Conservation (phyloP, 306 rosid species). For the Boehmeria nivea region DNA sequence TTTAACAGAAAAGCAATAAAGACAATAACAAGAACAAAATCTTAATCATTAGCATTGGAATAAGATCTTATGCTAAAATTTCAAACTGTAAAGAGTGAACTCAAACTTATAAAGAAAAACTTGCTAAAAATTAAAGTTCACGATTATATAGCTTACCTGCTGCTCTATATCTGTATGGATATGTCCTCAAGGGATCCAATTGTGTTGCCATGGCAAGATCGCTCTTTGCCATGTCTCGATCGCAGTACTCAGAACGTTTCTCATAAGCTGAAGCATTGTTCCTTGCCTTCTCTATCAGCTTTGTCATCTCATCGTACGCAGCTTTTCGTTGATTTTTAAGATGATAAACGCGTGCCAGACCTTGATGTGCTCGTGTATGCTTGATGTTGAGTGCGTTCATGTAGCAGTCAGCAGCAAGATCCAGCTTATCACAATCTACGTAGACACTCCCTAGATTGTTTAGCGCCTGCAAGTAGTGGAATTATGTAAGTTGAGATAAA, state of each 20-base stretch:
- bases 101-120: slow-evolving; percentile 14
- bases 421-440: slow-evolving; percentile 77
- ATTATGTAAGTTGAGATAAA: slow-evolving; percentile 15
- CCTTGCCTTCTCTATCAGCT: slow-evolving; percentile 77
- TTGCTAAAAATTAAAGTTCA: background rate
- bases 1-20: too few relatives aligned
- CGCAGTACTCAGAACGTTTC: slow-evolving; percentile 92
- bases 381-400: slow-evolving; percentile 78
- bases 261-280: slow-evolving; percentile 87
- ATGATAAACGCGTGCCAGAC: slow-evolving; percentile 86
- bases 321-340: slow-evolving; percentile 67
- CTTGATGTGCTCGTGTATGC: slow-evolving; percentile 94
- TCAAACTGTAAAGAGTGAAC: slow-evolving; percentile 9
- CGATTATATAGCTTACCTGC: slow-evolving; percentile 53
- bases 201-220: slow-evolving; percentile 73
- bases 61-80: slow-evolving; percentile 7
- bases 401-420: slow-evolving; percentile 92
- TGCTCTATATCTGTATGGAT: slow-evolving; percentile 93
- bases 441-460: slow-evolving; percentile 85
- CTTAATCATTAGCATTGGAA: slow-evolving; percentile 1
- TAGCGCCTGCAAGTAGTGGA: slow-evolving; percentile 56
- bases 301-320: slow-evolving; percentile 96
- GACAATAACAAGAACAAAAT: background rate
- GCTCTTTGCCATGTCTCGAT: slow-evolving; percentile 89
- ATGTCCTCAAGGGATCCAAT: slow-evolving; percentile 82